Percentiles rank a stretch among this genome's conserved stretches.
Evolutionary conservation across 768 basidiomycete genomes (phyloP).

Genomic region (Lentinula detonsa): DNA sequence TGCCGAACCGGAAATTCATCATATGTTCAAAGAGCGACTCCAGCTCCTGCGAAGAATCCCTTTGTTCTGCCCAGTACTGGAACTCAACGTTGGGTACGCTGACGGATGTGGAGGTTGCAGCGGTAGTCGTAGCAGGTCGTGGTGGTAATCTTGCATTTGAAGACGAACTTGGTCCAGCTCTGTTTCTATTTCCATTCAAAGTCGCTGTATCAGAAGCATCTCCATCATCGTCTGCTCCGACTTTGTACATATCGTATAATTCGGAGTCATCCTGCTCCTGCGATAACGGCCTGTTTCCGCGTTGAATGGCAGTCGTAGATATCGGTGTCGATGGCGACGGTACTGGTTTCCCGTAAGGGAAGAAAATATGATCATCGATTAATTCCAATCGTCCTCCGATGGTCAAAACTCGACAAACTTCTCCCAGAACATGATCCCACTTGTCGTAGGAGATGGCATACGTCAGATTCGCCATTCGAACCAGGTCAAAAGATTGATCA

Average conservation of each 20-base stretch:
- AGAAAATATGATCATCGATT: conserved; percentile 45
- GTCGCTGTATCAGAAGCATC: conserved; percentile 9
- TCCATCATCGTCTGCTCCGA: conserved; percentile 12
- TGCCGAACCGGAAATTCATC: conserved; percentile 30
- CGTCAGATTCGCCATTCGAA: conserved; percentile 45
- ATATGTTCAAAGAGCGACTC: conserved; percentile 39
- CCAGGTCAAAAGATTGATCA: conserved; percentile 43
- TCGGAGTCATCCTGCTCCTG: conserved; percentile 8
- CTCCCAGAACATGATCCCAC: conserved; percentile 40
- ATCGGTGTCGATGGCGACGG: conserved; percentile 7
- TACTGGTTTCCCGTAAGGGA: conserved; percentile 27
- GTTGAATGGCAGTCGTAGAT: conserved; percentile 7
- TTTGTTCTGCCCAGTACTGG: conserved; percentile 21
- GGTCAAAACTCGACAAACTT: conserved; percentile 40
- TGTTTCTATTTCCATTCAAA: background rate
- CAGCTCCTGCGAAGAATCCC: conserved; percentile 23
- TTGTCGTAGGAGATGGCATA: conserved; percentile 34
- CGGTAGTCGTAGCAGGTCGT: conserved; percentile 82
- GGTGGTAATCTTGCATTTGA: conserved; percentile 32
- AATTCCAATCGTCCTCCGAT: conserved; percentile 46
- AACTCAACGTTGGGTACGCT: background rate
- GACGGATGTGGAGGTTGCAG: conserved; percentile 18
- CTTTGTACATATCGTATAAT: conserved; percentile 11
- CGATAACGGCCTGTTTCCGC: conserved; percentile 8
- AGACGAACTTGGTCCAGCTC: conserved; percentile 20